Percentiles rank a stretch among this genome's conserved stretches.
These are phyloP conservation scores for Rhizopogon rudus DNA, from an alignment of 768 basidiomycete genomes.

Conservation along the genomic window DNA sequence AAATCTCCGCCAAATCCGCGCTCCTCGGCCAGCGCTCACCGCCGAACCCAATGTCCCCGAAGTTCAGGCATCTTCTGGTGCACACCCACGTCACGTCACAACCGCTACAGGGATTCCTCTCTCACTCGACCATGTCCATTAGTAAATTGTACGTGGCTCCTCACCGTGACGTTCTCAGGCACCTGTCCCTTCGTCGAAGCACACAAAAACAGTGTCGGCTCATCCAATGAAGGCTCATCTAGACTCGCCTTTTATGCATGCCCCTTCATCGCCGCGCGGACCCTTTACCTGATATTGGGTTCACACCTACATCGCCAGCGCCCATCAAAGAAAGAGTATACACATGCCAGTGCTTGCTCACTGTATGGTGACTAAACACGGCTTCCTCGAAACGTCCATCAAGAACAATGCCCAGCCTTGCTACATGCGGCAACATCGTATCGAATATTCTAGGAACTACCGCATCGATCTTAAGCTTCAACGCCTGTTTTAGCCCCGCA, in stretches of 20 bases:
- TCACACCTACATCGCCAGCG: not conserved
- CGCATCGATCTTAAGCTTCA: conserved; percentile 3
- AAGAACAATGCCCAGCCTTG: conserved; percentile 8
- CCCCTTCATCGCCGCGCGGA: conserved; percentile 3
- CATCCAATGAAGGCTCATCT: conserved; percentile 1
- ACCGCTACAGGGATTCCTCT: conserved; percentile 5
- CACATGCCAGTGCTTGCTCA: not conserved
- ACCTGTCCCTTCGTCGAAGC: not conserved
- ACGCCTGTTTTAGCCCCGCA: conserved; percentile 3
- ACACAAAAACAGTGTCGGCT: not conserved
- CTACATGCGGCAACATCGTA: conserved; percentile 7
- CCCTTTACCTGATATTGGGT: conserved; percentile 1
- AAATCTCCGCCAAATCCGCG: conserved; percentile 12
- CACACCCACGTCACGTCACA: conserved; percentile 4
- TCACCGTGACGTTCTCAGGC: conserved; percentile 5
- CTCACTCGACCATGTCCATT: conserved; percentile 12
- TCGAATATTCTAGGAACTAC: conserved; percentile 4
- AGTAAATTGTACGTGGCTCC: conserved; percentile 4
- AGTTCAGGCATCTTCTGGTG: not conserved
- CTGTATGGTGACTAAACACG: conserved; percentile 1
- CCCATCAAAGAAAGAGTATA: conserved; percentile 1
- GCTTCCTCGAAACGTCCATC: not conserved
- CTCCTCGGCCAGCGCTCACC: conserved; percentile 8
- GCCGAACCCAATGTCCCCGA: conserved; percentile 4
- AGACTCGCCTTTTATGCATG: conserved; percentile 1